Percentiles rank a stretch among this genome's conserved stretches.
Evolutionary conservation across 768 basidiomycete genomes (phyloP).

Genomic region (Cystobasidium tubakii): DNA sequence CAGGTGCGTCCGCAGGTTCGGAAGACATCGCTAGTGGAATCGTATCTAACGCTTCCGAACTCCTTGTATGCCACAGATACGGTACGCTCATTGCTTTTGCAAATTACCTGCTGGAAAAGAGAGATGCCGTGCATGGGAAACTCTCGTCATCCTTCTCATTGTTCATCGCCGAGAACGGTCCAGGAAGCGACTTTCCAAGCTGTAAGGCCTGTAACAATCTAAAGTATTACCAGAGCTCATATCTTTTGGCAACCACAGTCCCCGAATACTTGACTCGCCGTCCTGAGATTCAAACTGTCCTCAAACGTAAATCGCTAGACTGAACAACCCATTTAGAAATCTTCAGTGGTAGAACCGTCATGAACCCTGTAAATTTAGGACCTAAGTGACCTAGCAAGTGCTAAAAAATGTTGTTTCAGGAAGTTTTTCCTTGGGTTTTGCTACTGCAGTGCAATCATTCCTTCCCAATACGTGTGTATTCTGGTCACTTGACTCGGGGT

Average conservation of each 20-base stretch:
- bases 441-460: too few relatives aligned
- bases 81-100: constrained; percentile 88
- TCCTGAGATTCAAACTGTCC: constrained; percentile 20
- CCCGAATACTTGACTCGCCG: constrained; percentile 13
- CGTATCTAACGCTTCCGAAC: neutral
- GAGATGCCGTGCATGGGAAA: neutral
- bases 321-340: neutral
- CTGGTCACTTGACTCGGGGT: too few relatives aligned
- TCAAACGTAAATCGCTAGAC: constrained; percentile 13
- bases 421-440: too few relatives aligned
- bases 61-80: constrained; percentile 52
- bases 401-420: too few relatives aligned
- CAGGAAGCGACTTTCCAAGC: constrained; percentile 18
- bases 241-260: neutral
- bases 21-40: neutral
- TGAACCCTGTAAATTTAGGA: too few relatives aligned
- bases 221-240: neutral
- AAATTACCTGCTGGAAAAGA: constrained; percentile 68
- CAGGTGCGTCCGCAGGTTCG: constrained; percentile 41
- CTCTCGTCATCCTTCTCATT: constrained; percentile 21
- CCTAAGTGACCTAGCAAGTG: too few relatives aligned
- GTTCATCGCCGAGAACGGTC: neutral
- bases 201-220: neutral
- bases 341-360: neutral
- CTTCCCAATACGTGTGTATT: too few relatives aligned